These are phyloP conservation scores for Cutaneotrichosporon spelunceum DNA, from an alignment of 1,284 basidiomycete genomes.

Conservation along the genomic window DNA sequence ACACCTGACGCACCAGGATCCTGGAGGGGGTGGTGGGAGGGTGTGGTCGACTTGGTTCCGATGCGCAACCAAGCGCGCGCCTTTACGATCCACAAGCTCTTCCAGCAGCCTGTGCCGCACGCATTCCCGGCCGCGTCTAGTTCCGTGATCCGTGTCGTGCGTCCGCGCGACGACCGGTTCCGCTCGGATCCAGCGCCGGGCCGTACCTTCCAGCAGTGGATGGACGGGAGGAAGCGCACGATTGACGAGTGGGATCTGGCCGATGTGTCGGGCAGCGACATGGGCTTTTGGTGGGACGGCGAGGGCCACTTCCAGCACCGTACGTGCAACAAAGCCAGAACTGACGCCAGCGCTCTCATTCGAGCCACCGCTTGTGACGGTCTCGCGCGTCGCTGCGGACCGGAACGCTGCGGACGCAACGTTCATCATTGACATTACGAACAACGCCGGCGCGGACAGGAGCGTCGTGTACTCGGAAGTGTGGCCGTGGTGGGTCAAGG, in stretches of 20 bases:
- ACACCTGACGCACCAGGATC: conserved; percentile 37
- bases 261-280: conserved; percentile 29
- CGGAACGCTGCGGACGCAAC: conserved; percentile 71
- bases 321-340: conserved; percentile 25
- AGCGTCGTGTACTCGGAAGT: conserved; percentile 78
- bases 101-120: conserved; percentile 62
- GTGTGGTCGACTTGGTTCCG: conserved; percentile 73
- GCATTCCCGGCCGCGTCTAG: conserved; percentile 61
- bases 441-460: conserved; percentile 58
- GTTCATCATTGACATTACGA: conserved; percentile 67
- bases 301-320: conserved; percentile 52
- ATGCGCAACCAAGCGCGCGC: conserved; percentile 59
- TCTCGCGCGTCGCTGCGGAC: conserved; percentile 70
- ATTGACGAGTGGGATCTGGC: conserved; percentile 37
- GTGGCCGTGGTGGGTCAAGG: conserved; percentile 88
- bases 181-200: neutral
- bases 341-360: conserved; percentile 23
- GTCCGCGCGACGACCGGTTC: conserved; percentile 16
- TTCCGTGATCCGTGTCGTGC: conserved; percentile 39
- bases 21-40: conserved; percentile 73
- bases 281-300: conserved; percentile 50
- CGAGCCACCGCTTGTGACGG: conserved; percentile 57
- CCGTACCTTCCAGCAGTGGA: conserved; percentile 18
- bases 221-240: conserved; percentile 35
- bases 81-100: conserved; percentile 73